phyloP scores from a whole-genome alignment of 2,329 filamentous ascomycete genomes.

The Thelonectria rubi region DNA sequence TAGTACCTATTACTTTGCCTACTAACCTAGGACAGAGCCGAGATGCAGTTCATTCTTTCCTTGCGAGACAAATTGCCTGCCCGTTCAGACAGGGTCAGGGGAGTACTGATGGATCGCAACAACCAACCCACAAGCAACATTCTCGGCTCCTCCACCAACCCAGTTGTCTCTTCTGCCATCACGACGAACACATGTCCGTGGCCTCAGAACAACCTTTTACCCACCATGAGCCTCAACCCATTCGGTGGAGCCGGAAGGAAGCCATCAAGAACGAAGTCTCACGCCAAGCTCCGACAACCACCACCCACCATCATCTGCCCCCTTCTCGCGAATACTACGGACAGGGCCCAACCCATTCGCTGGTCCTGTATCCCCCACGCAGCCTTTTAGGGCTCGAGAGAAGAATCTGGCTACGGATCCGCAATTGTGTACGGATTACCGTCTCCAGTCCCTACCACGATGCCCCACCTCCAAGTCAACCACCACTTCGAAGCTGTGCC shows the following conservation, averaged over 20 bases:
- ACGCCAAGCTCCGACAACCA: constrained; percentile 14
- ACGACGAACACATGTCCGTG: neutral
- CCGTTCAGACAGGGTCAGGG: neutral
- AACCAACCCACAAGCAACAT: neutral
- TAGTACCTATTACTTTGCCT: no score
- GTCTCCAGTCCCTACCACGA: constrained; percentile 10
- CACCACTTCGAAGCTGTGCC: neutral
- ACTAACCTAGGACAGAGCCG: no score
- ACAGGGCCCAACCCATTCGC: neutral
- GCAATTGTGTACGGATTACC: constrained; percentile 9
- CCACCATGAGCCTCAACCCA: constrained; percentile 17
- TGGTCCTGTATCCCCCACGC: constrained; percentile 10
- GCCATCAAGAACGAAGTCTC: constrained; percentile 3
- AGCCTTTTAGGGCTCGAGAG: constrained; percentile 8
- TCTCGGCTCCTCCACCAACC: neutral
- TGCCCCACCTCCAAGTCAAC: constrained; percentile 17
- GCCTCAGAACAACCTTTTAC: neutral
- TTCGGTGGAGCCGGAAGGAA: constrained; percentile 8
- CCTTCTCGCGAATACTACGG: no score
- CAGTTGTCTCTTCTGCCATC: neutral
- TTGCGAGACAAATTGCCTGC: neutral
- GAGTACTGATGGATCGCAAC: neutral
- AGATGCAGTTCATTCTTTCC: neutral
- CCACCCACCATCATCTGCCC: constrained; percentile 5
- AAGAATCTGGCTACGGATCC: constrained; percentile 13